Conservation (phyloP, 2,329 filamentous ascomycete genomes). For the Aspergillus sp. region DNA sequence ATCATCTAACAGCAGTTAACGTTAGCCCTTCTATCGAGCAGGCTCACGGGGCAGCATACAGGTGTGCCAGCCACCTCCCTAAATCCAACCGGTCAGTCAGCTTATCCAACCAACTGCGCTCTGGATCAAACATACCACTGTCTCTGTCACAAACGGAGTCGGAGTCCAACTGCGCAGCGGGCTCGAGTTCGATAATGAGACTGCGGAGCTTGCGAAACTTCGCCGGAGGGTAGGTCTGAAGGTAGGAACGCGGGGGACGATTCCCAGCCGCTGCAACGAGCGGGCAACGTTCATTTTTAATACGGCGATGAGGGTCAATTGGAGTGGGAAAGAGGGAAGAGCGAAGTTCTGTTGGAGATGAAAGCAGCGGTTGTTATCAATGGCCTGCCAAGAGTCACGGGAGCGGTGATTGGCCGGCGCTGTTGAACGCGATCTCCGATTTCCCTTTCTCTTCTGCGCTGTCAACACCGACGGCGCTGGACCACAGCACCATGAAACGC, state of each 20-base stretch:
- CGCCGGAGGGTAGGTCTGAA: constrained; percentile 10
- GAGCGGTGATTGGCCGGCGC: background rate
- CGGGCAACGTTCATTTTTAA: constrained; percentile 16
- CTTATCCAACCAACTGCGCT: too few species aligned
- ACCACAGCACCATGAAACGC: constrained; percentile 17
- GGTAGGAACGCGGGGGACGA: constrained; percentile 5
- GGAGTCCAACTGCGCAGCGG: constrained; percentile 39
- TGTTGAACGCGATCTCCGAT: constrained; percentile 3
- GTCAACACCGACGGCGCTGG: background rate
- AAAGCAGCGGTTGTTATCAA: constrained; percentile 1
- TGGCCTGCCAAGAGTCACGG: background rate
- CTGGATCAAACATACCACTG: constrained; percentile 40
- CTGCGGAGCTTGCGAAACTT: constrained; percentile 21
- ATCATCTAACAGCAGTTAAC: constrained; percentile 48
- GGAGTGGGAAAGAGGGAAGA: background rate
- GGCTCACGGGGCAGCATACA: constrained; percentile 45
- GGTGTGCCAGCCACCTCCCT: constrained; percentile 69
- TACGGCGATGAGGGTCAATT: background rate
- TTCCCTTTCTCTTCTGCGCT: constrained; percentile 1
- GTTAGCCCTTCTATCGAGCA: background rate
- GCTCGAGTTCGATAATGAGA: constrained; percentile 14
- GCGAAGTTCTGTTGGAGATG: constrained; percentile 3
- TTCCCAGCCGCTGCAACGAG: constrained; percentile 15
- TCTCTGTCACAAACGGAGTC: constrained; percentile 48
- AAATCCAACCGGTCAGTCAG: constrained; percentile 14